A percentile compares a stretch with the other conserved stretches of the same genome.
Evolutionary conservation across 2,329 filamentous ascomycete species (phyloP).

Genomic region (Paramyrothecium sp.): DNA sequence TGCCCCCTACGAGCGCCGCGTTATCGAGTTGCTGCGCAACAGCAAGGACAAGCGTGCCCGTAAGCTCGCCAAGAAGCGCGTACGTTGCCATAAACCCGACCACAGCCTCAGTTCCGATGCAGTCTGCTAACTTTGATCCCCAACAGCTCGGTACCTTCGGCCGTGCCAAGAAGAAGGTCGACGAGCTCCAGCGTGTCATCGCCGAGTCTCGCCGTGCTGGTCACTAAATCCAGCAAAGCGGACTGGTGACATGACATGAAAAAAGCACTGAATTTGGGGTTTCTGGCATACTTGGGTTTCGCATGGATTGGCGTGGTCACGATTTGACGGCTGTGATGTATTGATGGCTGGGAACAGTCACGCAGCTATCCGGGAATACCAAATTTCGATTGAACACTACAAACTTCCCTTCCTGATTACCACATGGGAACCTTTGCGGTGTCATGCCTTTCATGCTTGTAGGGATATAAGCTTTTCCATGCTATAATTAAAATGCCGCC

Average conservation of each 20-base stretch:
- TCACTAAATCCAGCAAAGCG: constrained; percentile 46
- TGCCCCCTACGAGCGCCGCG: constrained; percentile 94
- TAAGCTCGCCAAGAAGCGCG: constrained; percentile 99
- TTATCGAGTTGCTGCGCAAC: constrained; percentile 99
- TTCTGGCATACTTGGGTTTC: constrained; percentile 23
- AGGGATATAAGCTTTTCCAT: not conserved
- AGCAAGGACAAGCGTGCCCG: constrained; percentile 98
- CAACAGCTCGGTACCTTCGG: constrained; percentile 92
- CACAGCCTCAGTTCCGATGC: not conserved
- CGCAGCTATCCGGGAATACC: constrained; percentile 26
- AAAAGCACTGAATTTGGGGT: constrained; percentile 17
- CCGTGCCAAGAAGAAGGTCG: constrained; percentile 99
- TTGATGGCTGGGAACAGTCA: constrained; percentile 19
- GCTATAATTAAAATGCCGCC: not conserved
- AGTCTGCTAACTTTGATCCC: constrained; percentile 19
- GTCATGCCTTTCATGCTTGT: not conserved
- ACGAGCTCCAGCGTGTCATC: constrained; percentile 97
- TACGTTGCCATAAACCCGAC: constrained; percentile 46
- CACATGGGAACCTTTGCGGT: not conserved
- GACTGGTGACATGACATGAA: not conserved
- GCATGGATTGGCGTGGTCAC: constrained; percentile 36
- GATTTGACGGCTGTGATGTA: constrained; percentile 31
- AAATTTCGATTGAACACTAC: constrained; percentile 13
- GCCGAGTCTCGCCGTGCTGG: constrained; percentile 78
- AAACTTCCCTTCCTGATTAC: not conserved